Conservation (phyloP, 2,329 filamentous ascomycete genomes). For the Penicillium sp. region DNA sequence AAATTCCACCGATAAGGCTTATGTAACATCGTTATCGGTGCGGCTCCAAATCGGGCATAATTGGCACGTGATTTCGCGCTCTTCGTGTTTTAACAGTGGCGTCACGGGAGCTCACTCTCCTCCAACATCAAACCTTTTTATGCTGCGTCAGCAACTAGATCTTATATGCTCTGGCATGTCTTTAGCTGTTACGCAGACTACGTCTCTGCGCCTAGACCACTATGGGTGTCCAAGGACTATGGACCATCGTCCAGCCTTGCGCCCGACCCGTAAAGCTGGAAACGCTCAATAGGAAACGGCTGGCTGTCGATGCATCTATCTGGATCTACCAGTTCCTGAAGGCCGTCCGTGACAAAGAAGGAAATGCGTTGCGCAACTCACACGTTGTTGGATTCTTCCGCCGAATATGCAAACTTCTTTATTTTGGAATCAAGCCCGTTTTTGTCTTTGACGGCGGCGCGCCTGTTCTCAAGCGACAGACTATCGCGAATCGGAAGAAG, state of each 20-base stretch:
- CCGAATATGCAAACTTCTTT: constrained; percentile 95
- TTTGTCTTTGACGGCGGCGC: constrained; percentile 99
- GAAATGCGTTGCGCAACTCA: constrained; percentile 92
- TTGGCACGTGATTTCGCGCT: constrained; percentile 27
- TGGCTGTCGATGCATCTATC: constrained; percentile 96
- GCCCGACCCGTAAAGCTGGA: constrained; percentile 95
- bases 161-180: constrained; percentile 6
- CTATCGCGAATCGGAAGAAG: constrained; percentile 77
- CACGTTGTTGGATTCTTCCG: constrained; percentile 98
- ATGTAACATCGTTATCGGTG: constrained; percentile 25
- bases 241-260: constrained; percentile 94
- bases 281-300: constrained; percentile 92
- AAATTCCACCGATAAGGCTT: constrained; percentile 21
- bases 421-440: constrained; percentile 93
- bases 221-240: constrained; percentile 98
- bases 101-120: constrained; percentile 4
- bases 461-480: constrained; percentile 86
- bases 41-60: constrained; percentile 24
- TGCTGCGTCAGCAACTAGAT: background rate
- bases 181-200: background rate
- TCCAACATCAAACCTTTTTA: background rate
- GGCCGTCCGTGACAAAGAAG: constrained; percentile 97
- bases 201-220: constrained; percentile 18
- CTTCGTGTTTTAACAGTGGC: constrained; percentile 16
- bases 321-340: constrained; percentile 99